Evolutionary conservation across 2,329 filamentous ascomycete genomes (phyloP).

Genomic region (Fusarium tuaranense): DNA sequence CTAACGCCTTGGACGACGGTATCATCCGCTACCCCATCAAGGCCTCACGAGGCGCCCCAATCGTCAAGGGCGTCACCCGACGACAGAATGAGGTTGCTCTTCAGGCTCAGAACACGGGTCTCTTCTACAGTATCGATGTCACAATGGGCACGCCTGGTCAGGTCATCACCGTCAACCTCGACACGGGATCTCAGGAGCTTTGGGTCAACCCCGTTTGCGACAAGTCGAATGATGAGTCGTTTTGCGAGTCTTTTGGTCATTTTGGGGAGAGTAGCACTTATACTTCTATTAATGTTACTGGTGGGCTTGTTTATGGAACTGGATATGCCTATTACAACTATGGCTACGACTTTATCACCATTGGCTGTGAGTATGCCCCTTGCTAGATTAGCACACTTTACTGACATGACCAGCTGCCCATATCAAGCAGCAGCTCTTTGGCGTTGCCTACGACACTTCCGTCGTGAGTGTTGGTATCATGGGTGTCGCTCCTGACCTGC

Average conservation of each 20-base stretch:
- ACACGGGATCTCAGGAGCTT: slow-evolving; percentile 56
- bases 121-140: slow-evolving; percentile 55
- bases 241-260: slow-evolving; percentile 46
- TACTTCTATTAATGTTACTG: slow-evolving; percentile 41
- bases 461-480: slow-evolving; percentile 49
- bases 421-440: slow-evolving; percentile 52
- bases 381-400: neutral
- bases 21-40: slow-evolving; percentile 47
- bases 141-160: slow-evolving; percentile 53
- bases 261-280: slow-evolving; percentile 48
- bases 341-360: slow-evolving; percentile 48
- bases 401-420: slow-evolving; percentile 41
- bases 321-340: slow-evolving; percentile 50
- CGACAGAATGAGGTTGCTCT: slow-evolving; percentile 46
- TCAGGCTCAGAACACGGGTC: slow-evolving; percentile 44
- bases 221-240: slow-evolving; percentile 43
- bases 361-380: slow-evolving; percentile 47
- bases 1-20: slow-evolving; percentile 38
- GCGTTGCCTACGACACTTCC: slow-evolving; percentile 49
- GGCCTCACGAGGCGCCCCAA: slow-evolving; percentile 44
- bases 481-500: slow-evolving; percentile 49
- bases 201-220: slow-evolving; percentile 57
- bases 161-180: slow-evolving; percentile 53
- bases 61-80: slow-evolving; percentile 43
- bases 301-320: slow-evolving; percentile 47